Percentiles rank a stretch among this genome's conserved stretches.
Evolutionary conservation across 2,329 filamentous ascomycete species (phyloP).

Genomic region (Fusarium bulbicola): DNA sequence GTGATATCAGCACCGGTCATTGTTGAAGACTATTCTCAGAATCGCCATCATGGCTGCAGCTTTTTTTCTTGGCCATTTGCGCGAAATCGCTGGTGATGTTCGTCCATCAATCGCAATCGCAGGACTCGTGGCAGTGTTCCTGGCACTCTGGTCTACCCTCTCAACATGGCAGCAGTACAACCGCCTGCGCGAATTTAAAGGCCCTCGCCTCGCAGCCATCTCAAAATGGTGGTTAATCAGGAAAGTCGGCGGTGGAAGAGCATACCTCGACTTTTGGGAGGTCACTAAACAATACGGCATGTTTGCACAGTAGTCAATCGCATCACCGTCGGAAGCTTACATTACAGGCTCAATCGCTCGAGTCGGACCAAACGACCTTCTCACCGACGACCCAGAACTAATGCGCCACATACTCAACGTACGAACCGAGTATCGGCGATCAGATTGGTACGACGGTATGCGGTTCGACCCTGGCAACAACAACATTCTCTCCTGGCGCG

Average conservation of each 20-base stretch:
- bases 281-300: slow-evolving; percentile 49
- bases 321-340: no score
- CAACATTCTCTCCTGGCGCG: slow-evolving; percentile 59
- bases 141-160: slow-evolving; percentile 21
- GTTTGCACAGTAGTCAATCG: no score
- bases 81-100: not conserved
- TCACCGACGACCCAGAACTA: slow-evolving; percentile 52
- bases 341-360: slow-evolving; percentile 48
- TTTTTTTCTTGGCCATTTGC: not conserved
- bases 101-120: slow-evolving; percentile 19
- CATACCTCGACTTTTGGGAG: slow-evolving; percentile 50
- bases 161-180: slow-evolving; percentile 44
- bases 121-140: not conserved
- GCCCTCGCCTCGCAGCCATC: slow-evolving; percentile 49
- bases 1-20: not conserved
- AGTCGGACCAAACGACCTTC: slow-evolving; percentile 53
- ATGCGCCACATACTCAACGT: slow-evolving; percentile 48
- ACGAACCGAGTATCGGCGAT: slow-evolving; percentile 47
- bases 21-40: not conserved
- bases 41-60: slow-evolving; percentile 4
- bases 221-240: slow-evolving; percentile 53
- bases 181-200: slow-evolving; percentile 52
- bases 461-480: slow-evolving; percentile 62
- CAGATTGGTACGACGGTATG: slow-evolving; percentile 58
- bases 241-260: slow-evolving; percentile 44